Evolutionary conservation across 257 asterid species (phyloP).

Genomic region (Solanum appendiculatum): DNA sequence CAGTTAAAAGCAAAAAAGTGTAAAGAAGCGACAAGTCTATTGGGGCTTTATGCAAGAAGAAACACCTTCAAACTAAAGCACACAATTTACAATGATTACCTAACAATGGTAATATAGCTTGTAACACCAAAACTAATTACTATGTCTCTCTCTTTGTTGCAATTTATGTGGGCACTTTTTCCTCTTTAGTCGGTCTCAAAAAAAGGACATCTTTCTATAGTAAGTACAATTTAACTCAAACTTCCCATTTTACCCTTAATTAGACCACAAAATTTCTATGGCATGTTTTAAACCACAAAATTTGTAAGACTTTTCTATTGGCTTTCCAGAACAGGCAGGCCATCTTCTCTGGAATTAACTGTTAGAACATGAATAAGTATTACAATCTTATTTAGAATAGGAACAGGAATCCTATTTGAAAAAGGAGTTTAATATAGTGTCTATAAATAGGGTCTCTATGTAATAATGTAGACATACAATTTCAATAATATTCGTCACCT

Average conservation of each 20-base stretch:
- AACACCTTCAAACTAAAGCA: neutral
- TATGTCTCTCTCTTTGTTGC: neutral
- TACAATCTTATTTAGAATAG: too few species aligned
- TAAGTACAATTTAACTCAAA: neutral
- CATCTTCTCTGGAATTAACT: too few species aligned
- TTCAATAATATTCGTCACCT: too few species aligned
- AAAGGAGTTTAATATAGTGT: too few species aligned
- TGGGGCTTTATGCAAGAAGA: neutral
- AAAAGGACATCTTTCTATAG: neutral
- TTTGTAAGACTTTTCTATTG: neutral
- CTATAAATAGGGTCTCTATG: too few species aligned
- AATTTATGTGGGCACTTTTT: neutral
- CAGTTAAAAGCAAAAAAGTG: neutral
- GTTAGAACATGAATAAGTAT: too few species aligned
- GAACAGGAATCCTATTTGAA: too few species aligned
- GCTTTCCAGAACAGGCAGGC: neutral
- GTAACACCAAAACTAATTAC: neutral
- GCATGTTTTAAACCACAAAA: neutral
- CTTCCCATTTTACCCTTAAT: neutral
- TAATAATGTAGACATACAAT: too few species aligned
- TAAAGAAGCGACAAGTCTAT: neutral
- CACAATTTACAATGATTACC: neutral
- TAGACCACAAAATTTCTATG: neutral
- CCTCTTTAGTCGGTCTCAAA: neutral
- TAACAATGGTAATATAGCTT: neutral